Evolutionary conservation across 176 grass and related monocot species (phyloP), one percentile per base, ranked within the genome.

Genomic region (Triticum monococcum): DNA sequence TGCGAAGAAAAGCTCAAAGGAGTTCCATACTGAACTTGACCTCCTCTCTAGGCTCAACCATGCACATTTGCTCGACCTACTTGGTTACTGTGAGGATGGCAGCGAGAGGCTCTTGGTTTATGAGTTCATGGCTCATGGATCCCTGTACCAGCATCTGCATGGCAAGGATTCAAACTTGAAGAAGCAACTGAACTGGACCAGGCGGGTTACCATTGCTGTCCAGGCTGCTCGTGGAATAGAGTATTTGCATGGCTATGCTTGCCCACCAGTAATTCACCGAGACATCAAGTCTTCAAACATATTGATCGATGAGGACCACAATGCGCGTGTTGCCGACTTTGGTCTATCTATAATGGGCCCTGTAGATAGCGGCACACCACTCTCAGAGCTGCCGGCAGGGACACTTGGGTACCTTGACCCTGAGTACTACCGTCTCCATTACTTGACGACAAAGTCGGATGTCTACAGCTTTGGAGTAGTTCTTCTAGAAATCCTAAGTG

Each of bases 211-310:
- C 14, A 98, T 98, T 82, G 91, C 96, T 72, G 96, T 98, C 78
- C 96, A 98, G 88, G 96, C 96, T 76, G 93, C 96, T n/a, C 92
- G 93, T 1, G 93, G 96, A 9, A 96, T 96, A 4, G 96, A 98
- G 66, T 98, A 98, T 75, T 86, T 98, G 86, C 96, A 98, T 82
- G 96, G 96, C 72, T 98, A 98, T 78, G 96, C 96, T 64, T 98
- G 96, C 88, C 96, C 96, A 52, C 96, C 93, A 1, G 96, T 98
- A 26, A 98, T 98, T 87, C 96, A 98, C 31, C 87, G 96, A 64
- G 96, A 98, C 81, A 98, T 98, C 83, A 98, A 98, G 76, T 98
- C 96, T 3, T 98, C 96, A 46, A 98, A 98, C 76, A 98, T 98
- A 88, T 83, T 98, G 64, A 98, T 98, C 33, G 96, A 98, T 64